Base-by-base conservation (phyloP, 164 flowering plant genomes). In the Brasenia schreberi region DNA sequence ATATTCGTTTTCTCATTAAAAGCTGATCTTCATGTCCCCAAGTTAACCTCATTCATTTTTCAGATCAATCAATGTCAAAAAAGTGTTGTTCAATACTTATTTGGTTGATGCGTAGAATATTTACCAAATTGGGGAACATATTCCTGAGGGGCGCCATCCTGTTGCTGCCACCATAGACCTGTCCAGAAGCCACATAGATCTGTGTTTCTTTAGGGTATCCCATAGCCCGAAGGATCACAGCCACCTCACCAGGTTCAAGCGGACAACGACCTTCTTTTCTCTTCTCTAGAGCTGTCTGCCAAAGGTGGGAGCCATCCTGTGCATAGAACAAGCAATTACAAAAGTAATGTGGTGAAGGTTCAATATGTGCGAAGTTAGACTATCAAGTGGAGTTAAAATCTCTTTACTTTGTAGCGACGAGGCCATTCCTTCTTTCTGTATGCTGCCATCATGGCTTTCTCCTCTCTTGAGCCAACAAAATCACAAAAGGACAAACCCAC, bases 401-500 rank as follows among this genome's bases (percentile, higher is more conserved):
- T 49, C 56, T 52, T 70, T 67, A 92, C 99, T 92, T 92, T 95
- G 69, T 82, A 92, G 43, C 99, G 87, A 42, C 97, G 84, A 72
- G 97, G 99, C 99, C 99, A 95, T 82, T 95, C 99, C 69, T 95
- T 92, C 71, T 82, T 81, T 68, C 99, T 84, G 75, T 95, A 95
- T 70, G 84, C 81, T 59, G 94, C 94, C 99, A 95, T 95, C 73
- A 72, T 80, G 61, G 79, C 88, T 78, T 95, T 92, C 81, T 95
- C 99, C 44, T 88, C 87, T 76, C 99, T 82, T 62, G 97, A 88
- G 63, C 97, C 99, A 74, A 95, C 97, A 76, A 95, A 95, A 83
- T 95, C 99, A 74, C 99, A 92, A 71, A 95, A 95, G 4, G 99
- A 95, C 59, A 92, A 80, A 61, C 99, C 99, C 6, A 95, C 99